phyloP scores from a whole-genome alignment of 2,329 filamentous ascomycete species.

The Fusarium verticillioides region DNA sequence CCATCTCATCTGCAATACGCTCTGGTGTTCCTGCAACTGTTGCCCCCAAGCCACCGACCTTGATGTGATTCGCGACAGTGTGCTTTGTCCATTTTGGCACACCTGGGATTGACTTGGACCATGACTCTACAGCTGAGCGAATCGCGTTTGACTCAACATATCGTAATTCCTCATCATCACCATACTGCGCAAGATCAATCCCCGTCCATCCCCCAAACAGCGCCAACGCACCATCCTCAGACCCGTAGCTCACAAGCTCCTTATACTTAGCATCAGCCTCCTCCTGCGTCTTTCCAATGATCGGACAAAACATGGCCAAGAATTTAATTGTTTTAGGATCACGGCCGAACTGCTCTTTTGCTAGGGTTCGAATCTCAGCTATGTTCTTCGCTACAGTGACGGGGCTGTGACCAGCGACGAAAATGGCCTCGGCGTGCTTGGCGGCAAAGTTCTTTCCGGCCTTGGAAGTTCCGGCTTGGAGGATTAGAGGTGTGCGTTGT shows the following conservation, averaged over 20 bases:
- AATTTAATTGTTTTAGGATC: conserved; percentile 73
- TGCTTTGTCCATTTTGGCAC: conserved; percentile 77
- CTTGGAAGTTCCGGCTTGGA: conserved; percentile 76
- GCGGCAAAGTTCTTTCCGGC: conserved; percentile 75
- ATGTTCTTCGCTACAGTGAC: conserved; percentile 70
- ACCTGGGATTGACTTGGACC: conserved; percentile 65
- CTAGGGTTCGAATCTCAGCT: conserved; percentile 69
- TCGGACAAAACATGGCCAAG: conserved; percentile 71
- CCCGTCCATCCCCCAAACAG: conserved; percentile 81
- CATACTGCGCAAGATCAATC: conserved; percentile 65
- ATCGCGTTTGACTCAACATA: conserved; percentile 72
- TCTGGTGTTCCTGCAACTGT: conserved; percentile 71
- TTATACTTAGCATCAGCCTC: conserved; percentile 73
- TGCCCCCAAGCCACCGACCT: conserved; percentile 74
- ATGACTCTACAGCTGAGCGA: conserved; percentile 61
- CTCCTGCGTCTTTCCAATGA: conserved; percentile 73
- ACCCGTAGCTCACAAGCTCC: conserved; percentile 70
- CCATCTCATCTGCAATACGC: conserved; percentile 74
- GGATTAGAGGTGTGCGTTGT: conserved; percentile 74
- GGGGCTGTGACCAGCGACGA: conserved; percentile 73
- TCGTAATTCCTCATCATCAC: conserved; percentile 72
- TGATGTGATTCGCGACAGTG: conserved; percentile 74
- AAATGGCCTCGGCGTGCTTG: conserved; percentile 77
- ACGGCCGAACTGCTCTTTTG: conserved; percentile 63
- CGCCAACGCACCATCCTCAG: conserved; percentile 71